Conservation (phyloP, 1,284 basidiomycete genomes). For the Ustilago trichophora region DNA sequence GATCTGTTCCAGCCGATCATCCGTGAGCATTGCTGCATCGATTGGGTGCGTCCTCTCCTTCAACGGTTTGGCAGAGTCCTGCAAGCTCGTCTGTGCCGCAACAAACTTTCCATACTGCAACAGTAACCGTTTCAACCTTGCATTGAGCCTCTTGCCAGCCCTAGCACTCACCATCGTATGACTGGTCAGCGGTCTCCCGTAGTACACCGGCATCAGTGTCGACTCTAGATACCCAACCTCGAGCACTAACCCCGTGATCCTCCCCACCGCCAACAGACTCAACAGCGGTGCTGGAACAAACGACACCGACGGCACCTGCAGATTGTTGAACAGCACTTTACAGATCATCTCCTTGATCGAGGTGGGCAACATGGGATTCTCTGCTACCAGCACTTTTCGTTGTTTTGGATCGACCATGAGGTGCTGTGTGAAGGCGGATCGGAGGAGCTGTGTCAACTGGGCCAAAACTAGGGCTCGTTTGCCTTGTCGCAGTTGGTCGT, state of each 20-base stretch:
- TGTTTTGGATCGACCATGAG: conserved; percentile 91
- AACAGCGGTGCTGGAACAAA: conserved; percentile 80
- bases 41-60: conserved; percentile 19
- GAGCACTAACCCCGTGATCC: conserved; percentile 89
- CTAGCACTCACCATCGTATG: conserved; percentile 33
- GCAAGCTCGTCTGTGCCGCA: conserved; percentile 31
- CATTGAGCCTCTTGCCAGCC: conserved; percentile 39
- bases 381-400: conserved; percentile 88
- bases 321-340: conserved; percentile 84
- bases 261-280: conserved; percentile 82
- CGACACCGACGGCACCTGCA: conserved; percentile 89
- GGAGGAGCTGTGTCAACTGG: conserved; percentile 47
- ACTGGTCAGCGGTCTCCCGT: conserved; percentile 45
- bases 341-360: conserved; percentile 88
- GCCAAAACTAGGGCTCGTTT: conserved; percentile 45
- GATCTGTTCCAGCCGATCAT: conserved; percentile 54
- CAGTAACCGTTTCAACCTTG: conserved; percentile 35
- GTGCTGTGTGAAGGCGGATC: conserved; percentile 68
- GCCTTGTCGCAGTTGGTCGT: conserved; percentile 38
- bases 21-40: conserved; percentile 25
- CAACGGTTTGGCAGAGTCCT: conserved; percentile 17
- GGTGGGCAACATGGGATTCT: conserved; percentile 85
- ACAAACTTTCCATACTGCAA: conserved; percentile 38
- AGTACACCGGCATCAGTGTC: conserved; percentile 77
- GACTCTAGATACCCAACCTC: conserved; percentile 92